phyloP scores from a whole-genome alignment of 768 basidiomycete species.

The Leccinum incarnatum region DNA sequence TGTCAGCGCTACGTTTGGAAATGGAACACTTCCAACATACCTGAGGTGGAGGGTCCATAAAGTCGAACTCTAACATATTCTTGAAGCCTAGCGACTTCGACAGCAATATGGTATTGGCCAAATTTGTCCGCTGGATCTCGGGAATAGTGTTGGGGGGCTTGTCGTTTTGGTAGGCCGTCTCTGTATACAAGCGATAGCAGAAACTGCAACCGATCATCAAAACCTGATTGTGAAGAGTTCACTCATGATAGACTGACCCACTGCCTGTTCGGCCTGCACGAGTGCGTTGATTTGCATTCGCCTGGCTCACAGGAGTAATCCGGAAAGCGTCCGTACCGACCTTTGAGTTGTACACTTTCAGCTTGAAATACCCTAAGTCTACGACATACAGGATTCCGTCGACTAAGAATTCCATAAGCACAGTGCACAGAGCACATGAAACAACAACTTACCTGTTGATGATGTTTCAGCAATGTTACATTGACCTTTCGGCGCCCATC shows the following conservation, averaged over 20 bases:
- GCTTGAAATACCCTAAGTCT: slow-evolving; percentile 93
- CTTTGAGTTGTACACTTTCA: slow-evolving; percentile 98
- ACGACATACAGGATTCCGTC: slow-evolving; percentile 98
- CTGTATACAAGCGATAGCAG: slow-evolving; percentile 96
- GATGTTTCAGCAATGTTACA: slow-evolving; percentile 98
- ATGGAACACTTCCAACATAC: slow-evolving; percentile 34
- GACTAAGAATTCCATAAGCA: slow-evolving; percentile 45
- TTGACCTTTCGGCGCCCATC: slow-evolving; percentile 97
- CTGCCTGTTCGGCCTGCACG: slow-evolving; percentile 95
- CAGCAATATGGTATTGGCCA: slow-evolving; percentile 93
- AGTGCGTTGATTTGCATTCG: slow-evolving; percentile 94
- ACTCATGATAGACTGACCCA: slow-evolving; percentile 55
- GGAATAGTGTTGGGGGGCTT: slow-evolving; percentile 95
- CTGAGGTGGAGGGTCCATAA: slow-evolving; percentile 99
- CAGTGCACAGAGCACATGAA: background rate
- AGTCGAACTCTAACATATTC: slow-evolving; percentile 96
- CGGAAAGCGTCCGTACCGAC: slow-evolving; percentile 99
- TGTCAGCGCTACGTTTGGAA: background rate
- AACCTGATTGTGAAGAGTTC: background rate
- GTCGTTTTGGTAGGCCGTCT: slow-evolving; percentile 95
- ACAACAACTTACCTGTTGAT: slow-evolving; percentile 63
- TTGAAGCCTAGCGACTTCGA: slow-evolving; percentile 97
- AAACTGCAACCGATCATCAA: slow-evolving; percentile 46
- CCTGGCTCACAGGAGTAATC: slow-evolving; percentile 98
- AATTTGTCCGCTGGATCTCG: slow-evolving; percentile 96